A percentile compares a stretch with the other conserved stretches of the same genome.
Conservation (phyloP, 345 rosid genomes). For the Gossypium rotundifolium region DNA sequence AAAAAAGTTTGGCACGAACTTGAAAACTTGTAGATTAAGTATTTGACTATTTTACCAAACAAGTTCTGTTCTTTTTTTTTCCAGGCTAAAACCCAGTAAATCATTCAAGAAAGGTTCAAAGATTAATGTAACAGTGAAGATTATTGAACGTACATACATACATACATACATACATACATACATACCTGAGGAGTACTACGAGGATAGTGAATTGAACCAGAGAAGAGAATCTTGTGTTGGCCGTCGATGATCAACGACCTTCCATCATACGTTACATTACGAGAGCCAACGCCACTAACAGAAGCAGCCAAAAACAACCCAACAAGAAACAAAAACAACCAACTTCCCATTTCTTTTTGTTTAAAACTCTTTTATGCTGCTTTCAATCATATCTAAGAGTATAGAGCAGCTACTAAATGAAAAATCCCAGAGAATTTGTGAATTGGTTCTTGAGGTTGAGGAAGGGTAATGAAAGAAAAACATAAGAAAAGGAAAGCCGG, state of each 20-base stretch:
- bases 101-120: too few relatives aligned
- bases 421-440: too few relatives aligned
- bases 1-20: background rate
- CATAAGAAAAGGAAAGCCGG: background rate
- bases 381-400: too few relatives aligned
- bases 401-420: too few relatives aligned
- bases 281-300: background rate
- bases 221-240: slow-evolving; percentile 53
- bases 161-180: too few relatives aligned
- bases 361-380: background rate
- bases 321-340: background rate
- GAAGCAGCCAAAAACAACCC: background rate
- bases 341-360: background rate
- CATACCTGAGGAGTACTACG: slow-evolving; percentile 65
- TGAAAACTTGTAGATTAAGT: background rate
- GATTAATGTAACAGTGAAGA: too few relatives aligned
- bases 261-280: slow-evolving; percentile 46
- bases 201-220: slow-evolving; percentile 82
- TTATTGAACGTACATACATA: too few relatives aligned
- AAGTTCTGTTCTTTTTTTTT: background rate
- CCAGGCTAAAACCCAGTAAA: too few relatives aligned
- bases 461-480: background rate
- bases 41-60: background rate
- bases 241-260: slow-evolving; percentile 64
- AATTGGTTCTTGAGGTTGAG: background rate